Conservation (phyloP, 768 basidiomycete genomes). For the Lactarius hatsudake region DNA sequence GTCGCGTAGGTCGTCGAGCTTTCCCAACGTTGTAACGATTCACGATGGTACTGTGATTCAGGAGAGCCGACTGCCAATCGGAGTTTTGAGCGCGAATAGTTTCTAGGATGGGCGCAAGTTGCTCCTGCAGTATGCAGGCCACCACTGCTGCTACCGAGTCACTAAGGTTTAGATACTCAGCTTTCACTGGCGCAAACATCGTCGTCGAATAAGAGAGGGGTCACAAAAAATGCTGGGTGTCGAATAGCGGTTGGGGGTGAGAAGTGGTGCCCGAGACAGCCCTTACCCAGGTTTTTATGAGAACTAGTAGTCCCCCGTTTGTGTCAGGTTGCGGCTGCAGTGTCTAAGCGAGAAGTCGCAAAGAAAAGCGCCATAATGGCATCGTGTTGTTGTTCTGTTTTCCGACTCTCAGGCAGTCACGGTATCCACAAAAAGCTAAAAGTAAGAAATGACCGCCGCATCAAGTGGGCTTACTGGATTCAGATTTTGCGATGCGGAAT, state of each 20-base stretch:
- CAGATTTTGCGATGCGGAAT: too few species aligned
- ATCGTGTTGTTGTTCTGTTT: not conserved
- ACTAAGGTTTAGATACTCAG: not conserved
- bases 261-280: not conserved
- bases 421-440: not conserved
- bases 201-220: not conserved
- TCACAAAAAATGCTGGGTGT: not conserved
- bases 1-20: constrained; percentile 19
- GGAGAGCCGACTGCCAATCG: constrained; percentile 14
- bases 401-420: not conserved
- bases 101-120: constrained; percentile 15
- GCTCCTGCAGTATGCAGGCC: constrained; percentile 5
- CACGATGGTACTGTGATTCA: constrained; percentile 15
- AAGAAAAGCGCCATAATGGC: not conserved
- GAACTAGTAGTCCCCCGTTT: not conserved
- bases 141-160: not conserved
- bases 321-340: too few species aligned
- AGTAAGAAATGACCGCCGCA: too few species aligned
- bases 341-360: not conserved
- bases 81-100: constrained; percentile 11
- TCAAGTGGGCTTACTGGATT: too few species aligned
- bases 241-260: not conserved
- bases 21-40: constrained; percentile 20
- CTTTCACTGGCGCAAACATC: not conserved
- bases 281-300: not conserved